Percentiles rank a stretch among this genome's conserved stretches.
Evolutionary conservation across 441 rosid species (phyloP).

Genomic region (Pelargonium hybrid): DNA sequence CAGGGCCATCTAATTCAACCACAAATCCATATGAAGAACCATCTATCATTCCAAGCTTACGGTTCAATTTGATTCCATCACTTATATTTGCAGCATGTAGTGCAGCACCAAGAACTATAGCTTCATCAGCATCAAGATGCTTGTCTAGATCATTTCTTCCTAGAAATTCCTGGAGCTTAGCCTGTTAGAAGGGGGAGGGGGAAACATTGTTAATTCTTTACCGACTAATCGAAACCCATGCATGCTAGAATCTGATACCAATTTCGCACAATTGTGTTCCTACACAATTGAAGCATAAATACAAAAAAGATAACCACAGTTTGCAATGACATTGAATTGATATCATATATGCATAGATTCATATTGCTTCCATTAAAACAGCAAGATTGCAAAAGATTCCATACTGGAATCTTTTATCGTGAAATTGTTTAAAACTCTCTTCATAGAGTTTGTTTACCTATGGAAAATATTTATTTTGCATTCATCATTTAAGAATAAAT

Average conservation of each 20-base stretch:
- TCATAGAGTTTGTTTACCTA: neutral
- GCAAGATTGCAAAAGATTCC: neutral
- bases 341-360: neutral
- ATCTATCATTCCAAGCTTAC: slow-evolving; percentile 87
- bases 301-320: neutral
- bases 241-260: neutral
- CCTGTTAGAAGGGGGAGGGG: slow-evolving; percentile 34
- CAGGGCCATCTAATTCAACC: slow-evolving; percentile 70
- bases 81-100: slow-evolving; percentile 92
- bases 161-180: slow-evolving; percentile 76
- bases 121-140: slow-evolving; percentile 98
- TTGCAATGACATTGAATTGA: neutral
- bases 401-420: neutral
- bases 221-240: slow-evolving; percentile 7
- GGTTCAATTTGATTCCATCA: slow-evolving; percentile 91
- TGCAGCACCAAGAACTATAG: slow-evolving; percentile 81
- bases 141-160: slow-evolving; percentile 83
- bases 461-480: neutral
- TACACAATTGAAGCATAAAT: neutral
- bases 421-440: neutral
- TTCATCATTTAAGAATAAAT: neutral
- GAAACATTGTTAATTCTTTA: slow-evolving; percentile 13
- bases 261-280: neutral
- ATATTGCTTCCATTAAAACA: too few relatives aligned
- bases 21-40: slow-evolving; percentile 78